phyloP scores from a whole-genome alignment of 345 rosid species.

The Euclidium syriacum region DNA sequence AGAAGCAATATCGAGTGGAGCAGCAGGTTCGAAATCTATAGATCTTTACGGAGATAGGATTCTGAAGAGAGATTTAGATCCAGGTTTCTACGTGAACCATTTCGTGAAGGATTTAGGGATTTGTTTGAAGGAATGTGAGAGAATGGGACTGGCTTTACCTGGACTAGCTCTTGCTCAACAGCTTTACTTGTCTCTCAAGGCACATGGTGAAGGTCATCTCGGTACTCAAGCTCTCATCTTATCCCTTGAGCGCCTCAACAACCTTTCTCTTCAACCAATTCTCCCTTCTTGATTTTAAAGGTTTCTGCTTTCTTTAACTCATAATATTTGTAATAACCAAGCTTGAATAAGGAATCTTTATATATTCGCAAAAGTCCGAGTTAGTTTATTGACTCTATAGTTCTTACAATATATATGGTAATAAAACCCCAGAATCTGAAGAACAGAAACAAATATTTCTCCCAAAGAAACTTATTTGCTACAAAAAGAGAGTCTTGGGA shows the following conservation, averaged over 20 bases:
- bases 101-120: constrained; percentile 88
- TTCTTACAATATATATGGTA: constrained; percentile 13
- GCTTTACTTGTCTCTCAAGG: constrained; percentile 88
- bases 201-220: constrained; percentile 74
- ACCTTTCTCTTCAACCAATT: constrained; percentile 40
- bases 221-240: constrained; percentile 80
- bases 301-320: background rate
- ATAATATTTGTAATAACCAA: too few relatives aligned
- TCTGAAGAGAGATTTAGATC: constrained; percentile 71
- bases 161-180: constrained; percentile 84
- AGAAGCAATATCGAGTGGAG: constrained; percentile 59
- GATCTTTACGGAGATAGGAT: constrained; percentile 62
- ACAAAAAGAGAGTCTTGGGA: background rate
- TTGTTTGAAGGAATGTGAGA: constrained; percentile 77
- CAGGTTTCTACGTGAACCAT: constrained; percentile 83
- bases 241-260: constrained; percentile 81
- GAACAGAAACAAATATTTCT: constrained; percentile 10
- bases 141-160: constrained; percentile 85
- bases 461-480: constrained; percentile 14
- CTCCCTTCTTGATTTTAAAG: background rate
- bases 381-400: background rate
- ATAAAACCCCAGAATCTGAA: constrained; percentile 18
- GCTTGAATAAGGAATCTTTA: too few relatives aligned
- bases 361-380: background rate
- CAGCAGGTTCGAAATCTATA: constrained; percentile 72